phyloP scores from a whole-genome alignment of 305 asterid species.

The Salvia sclarea region DNA sequence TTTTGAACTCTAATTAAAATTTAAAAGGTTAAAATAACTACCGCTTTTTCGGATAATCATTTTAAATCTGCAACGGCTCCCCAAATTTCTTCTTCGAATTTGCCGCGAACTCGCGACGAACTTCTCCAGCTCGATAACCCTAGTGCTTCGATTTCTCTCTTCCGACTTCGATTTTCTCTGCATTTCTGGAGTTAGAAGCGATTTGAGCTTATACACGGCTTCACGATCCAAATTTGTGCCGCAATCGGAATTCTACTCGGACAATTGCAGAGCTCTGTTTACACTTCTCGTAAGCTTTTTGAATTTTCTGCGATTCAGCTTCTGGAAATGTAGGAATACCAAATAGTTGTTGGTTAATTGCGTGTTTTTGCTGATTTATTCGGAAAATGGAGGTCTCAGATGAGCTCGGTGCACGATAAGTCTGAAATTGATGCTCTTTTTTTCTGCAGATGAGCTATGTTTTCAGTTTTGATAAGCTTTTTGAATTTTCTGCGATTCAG shows the following conservation, averaged over 20 bases:
- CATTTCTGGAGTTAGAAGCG: slow-evolving; percentile 11
- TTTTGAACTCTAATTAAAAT: too few relatives aligned
- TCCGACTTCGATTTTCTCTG: background rate
- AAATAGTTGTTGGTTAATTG: background rate
- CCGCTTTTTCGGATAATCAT: background rate
- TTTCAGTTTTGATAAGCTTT: too few relatives aligned
- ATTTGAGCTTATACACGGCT: slow-evolving; percentile 20
- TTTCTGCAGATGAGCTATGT: slow-evolving; percentile 14
- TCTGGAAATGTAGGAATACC: slow-evolving; percentile 1
- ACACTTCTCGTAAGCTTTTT: background rate
- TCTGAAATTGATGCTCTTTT: background rate
- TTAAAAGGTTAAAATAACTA: background rate
- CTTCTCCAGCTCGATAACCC: slow-evolving; percentile 4
- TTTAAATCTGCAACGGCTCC: slow-evolving; percentile 12
- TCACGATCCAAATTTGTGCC: background rate
- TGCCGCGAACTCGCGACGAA: background rate
- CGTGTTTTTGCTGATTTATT: slow-evolving; percentile 14
- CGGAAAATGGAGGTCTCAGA: slow-evolving; percentile 12
- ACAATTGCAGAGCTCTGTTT: background rate
- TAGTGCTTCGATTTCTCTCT: background rate
- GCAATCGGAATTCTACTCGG: background rate
- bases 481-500: too few relatives aligned
- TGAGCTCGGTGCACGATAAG: slow-evolving; percentile 16
- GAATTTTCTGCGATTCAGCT: slow-evolving; percentile 9
- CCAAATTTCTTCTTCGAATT: background rate